phyloP scores from a whole-genome alignment of 31 red algal species.

The Bonnemaisonia californica region DNA sequence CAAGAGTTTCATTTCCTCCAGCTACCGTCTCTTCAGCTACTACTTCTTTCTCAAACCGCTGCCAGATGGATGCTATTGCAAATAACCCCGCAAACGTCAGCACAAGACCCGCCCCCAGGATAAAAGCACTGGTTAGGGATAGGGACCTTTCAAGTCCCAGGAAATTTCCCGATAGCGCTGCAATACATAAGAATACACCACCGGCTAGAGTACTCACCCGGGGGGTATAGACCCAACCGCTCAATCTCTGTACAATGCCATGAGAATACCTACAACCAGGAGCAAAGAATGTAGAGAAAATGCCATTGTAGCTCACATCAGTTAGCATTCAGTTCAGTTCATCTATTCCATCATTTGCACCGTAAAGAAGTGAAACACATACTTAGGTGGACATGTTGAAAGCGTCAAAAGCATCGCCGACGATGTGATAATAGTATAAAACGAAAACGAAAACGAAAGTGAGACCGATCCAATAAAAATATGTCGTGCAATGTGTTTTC shows the following conservation, averaged over 20 bases:
- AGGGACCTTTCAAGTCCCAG: conserved; percentile 10
- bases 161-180: not conserved
- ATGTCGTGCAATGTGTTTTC: not conserved
- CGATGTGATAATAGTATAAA: conserved; percentile 30
- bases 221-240: conserved; percentile 6
- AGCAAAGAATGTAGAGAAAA: not conserved
- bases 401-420: conserved; percentile 18
- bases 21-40: too few relatives aligned
- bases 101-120: not conserved
- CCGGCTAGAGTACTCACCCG: conserved; percentile 12
- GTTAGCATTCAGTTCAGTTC: too few relatives aligned
- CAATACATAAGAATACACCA: conserved; percentile 1
- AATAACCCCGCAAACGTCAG: conserved; percentile 3
- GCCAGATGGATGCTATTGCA: too few relatives aligned
- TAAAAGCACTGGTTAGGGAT: conserved; percentile 4
- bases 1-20: too few relatives aligned
- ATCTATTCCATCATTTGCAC: not conserved
- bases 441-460: conserved; percentile 12
- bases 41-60: too few relatives aligned
- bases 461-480: conserved; percentile 13
- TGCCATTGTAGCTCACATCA: too few relatives aligned
- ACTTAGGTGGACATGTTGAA: conserved; percentile 12
- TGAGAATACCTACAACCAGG: not conserved
- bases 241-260: conserved; percentile 5
- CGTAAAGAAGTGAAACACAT: conserved; percentile 21